Evolutionary conservation across 1,284 basidiomycete species (phyloP).

Genomic region (Salmacisia buchloeana): DNA sequence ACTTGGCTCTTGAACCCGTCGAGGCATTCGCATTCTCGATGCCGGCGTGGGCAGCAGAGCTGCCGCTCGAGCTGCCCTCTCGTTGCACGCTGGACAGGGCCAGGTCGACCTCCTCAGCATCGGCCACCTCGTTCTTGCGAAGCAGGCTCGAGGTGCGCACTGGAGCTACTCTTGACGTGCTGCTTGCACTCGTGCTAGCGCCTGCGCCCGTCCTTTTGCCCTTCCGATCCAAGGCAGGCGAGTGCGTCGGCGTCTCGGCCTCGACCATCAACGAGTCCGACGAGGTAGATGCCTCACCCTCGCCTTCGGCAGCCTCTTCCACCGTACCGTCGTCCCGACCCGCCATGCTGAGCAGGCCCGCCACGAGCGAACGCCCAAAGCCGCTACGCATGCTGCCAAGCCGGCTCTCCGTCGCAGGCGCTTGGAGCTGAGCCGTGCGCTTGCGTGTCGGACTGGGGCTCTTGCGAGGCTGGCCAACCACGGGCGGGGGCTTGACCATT

Average conservation of each 20-base stretch:
- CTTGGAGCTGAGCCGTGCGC: constrained; percentile 14
- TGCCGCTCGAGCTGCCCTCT: neutral
- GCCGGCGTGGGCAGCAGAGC: neutral
- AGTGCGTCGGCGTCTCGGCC: neutral
- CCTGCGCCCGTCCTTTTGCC: neutral
- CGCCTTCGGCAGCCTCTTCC: neutral
- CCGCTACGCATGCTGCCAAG: neutral
- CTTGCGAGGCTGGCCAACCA: constrained; percentile 48
- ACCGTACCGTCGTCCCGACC: too few species aligned
- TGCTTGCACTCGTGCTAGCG: too few species aligned
- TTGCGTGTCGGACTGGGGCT: constrained; percentile 42
- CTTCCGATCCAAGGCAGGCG: neutral
- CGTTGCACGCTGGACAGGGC: neutral
- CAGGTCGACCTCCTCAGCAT: neutral
- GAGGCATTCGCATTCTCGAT: neutral
- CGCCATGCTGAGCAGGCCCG: neutral
- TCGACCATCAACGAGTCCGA: neutral
- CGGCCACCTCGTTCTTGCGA: neutral
- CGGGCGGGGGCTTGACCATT: constrained; percentile 41
- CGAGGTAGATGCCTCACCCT: neutral
- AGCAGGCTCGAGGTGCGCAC: neutral
- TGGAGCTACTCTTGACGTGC: too few species aligned
- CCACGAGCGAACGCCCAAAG: neutral
- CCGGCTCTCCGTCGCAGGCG: neutral
- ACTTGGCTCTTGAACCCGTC: too few species aligned